Percentiles rank a stretch among this genome's conserved stretches.
Evolutionary conservation across 2,329 filamentous ascomycete genomes (phyloP).

Genomic region (Apiospora saccharicola): DNA sequence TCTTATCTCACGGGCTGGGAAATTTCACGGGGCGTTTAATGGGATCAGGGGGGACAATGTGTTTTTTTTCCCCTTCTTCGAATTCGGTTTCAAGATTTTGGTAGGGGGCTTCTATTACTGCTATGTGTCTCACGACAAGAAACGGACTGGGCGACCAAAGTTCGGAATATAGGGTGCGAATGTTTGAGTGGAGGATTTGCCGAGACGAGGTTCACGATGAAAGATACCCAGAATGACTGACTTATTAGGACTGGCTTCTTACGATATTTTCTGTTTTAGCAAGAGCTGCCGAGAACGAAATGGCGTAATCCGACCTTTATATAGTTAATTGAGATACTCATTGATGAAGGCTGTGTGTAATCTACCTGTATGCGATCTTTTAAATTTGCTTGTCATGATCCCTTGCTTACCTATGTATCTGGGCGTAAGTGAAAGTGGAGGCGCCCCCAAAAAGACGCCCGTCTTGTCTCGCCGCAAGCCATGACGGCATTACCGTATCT

Average conservation of each 20-base stretch:
- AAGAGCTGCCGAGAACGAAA: neutral
- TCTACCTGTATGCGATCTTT: too few relatives aligned
- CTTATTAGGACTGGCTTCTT: neutral
- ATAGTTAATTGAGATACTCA: neutral
- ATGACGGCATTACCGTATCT: too few relatives aligned
- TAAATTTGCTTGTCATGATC: too few relatives aligned
- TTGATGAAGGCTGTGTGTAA: neutral
- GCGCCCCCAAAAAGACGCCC: too few relatives aligned
- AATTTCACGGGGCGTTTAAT: neutral
- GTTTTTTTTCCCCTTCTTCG: neutral
- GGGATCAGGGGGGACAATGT: neutral
- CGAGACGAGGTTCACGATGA: constrained; percentile 1
- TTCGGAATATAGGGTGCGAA: neutral
- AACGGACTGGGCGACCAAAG: neutral
- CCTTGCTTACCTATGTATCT: too few relatives aligned
- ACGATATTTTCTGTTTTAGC: neutral
- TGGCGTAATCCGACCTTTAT: neutral
- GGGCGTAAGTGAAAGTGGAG: too few relatives aligned
- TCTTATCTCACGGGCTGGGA: neutral
- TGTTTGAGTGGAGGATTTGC: neutral
- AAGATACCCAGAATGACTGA: constrained; percentile 17
- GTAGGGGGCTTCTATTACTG: neutral
- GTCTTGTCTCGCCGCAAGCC: too few relatives aligned
- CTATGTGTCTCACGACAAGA: neutral
- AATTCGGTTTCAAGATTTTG: neutral